A percentile compares a stretch with the other conserved stretches of the same genome.
Evolutionary conservation across 2,329 filamentous ascomycete species (phyloP).

Genomic region (Didymella glomerata): DNA sequence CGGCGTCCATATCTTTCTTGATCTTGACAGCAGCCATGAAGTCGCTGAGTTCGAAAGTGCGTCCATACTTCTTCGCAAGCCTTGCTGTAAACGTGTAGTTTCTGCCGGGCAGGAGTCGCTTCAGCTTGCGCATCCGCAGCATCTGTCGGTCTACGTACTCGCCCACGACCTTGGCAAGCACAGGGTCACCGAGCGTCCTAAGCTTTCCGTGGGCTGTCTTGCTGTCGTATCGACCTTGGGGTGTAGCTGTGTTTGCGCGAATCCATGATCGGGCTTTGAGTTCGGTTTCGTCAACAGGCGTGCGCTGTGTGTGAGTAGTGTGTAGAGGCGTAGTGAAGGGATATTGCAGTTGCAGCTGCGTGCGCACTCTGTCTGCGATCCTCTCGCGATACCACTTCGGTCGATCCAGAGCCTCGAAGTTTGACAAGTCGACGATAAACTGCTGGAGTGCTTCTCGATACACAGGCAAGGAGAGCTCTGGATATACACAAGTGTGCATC

Average conservation of each 20-base stretch:
- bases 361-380: conserved; percentile 35
- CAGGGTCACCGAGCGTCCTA: conserved; percentile 39
- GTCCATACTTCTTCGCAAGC: conserved; percentile 65
- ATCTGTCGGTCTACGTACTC: conserved; percentile 63
- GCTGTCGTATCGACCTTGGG: conserved; percentile 51
- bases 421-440: conserved; percentile 41
- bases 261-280: conserved; percentile 55
- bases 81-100: conserved; percentile 70
- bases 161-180: conserved; percentile 60
- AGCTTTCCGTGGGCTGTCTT: conserved; percentile 54
- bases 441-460: conserved; percentile 31
- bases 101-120: conserved; percentile 63
- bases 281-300: conserved; percentile 20
- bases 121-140: conserved; percentile 68
- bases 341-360: conserved; percentile 36
- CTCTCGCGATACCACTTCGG: conserved; percentile 38
- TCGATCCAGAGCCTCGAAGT: conserved; percentile 36
- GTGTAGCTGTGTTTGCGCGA: conserved; percentile 56
- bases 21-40: conserved; percentile 64
- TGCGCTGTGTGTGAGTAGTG: conserved; percentile 4
- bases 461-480: conserved; percentile 37
- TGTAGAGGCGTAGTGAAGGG: conserved; percentile 40
- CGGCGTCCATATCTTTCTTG: conserved; percentile 67
- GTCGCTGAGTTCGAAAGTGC: conserved; percentile 55
- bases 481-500: conserved; percentile 54